Evolutionary conservation across 768 basidiomycete genomes (phyloP), one percentile per base, ranked within the genome.

Genomic region (Podaxis sp.): DNA sequence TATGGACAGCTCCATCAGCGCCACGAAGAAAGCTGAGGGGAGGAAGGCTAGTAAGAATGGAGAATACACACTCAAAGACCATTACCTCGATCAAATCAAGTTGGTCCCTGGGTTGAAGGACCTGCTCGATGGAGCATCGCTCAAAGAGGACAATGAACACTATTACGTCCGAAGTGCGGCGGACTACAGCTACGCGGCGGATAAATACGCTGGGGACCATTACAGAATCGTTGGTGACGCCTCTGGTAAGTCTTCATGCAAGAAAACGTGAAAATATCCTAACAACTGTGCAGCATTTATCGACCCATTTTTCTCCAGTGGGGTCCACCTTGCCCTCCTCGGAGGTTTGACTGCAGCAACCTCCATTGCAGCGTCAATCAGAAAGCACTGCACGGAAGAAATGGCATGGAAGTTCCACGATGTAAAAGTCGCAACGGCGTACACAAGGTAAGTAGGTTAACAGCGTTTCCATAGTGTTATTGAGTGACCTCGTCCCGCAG

Each of bases 301-400:
- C 59, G 85, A 87, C 65, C 85, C 85, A 0, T 81, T 86, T 72
- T 87, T 87, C 73, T 87, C 85, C 3, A 83, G 81, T 55, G 79
- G 79, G 0, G 75, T 79, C 25, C 79, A 80, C 66, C 71, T 80
- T 17, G 79, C 78, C 4, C 68, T 78, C 46, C 69, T 71, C 4
- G 71, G 74, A n/a, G 77, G 68, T 3, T 70, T 80, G n/a, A 72
- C 76, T 3, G 77, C 79, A 4, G 77, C 78, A 1, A 52, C 69
- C 9, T 69, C 77, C 0, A 74, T 80, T 25, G 61, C 68, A 27
- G 71, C 77, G 2, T 69, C 74, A 1, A 70, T 79, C 19, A 67
- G 66, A n/a, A 73, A 72, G 6, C 63, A 75, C 1, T 66, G 64
- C 47, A 68, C 67, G 1, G 79, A 79, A 53, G 65, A 51, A 4